Base-by-base conservation (phyloP, 163 green algal genomes). In the Picocystis sp. region DNA sequence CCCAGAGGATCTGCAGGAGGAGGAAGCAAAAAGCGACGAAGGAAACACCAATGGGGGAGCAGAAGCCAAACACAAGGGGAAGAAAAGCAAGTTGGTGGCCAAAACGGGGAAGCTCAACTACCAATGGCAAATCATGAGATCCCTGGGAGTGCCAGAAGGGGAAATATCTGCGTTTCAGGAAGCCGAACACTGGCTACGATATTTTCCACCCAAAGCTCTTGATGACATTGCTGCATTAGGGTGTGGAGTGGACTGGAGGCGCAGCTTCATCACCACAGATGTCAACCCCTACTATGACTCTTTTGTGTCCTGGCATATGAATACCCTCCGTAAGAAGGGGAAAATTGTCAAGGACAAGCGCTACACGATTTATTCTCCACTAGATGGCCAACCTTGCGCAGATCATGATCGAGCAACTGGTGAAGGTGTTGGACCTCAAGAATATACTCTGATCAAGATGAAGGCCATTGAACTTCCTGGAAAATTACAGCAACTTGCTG, bases 391-490 rank as follows among this genome's bases (percentile, higher is more conserved):
- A 77, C 90, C 90, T 0, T 98, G 90, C 58, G 87, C 87, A 9
- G 90, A 98, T 68, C 90, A 98, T 58, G 90, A 98, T 73, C 69
- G 90, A 22, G 83, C 89, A 11, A 77, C 70, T 2, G 90, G 90
- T 33, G 90, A 98, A 72, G 90, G 90, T 23, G 86, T 90, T 44
- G 73, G 70, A 8, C 89, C 90, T 1, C 85, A 98, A 76, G 87
- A 98, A 61, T 98, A 98, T 74, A 86, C 78, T 0, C 80, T 98
- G 29, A 81, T 97, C 62, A 98, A 97, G 78, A 91, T 98, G 83
- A 53, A 80, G 46, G 89, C 79, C 10, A 38, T 89, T 50, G 69
- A 89, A 72, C 71, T 92, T 11, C 63, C 54, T 22, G 75, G 81
- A 44, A 81, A 82, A 60, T 77, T 97, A 44, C 65, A 65, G 6